These are phyloP conservation scores for Exophiala lecanii-corni DNA, from an alignment of 2,329 filamentous ascomycete genomes.

Conservation along the genomic window DNA sequence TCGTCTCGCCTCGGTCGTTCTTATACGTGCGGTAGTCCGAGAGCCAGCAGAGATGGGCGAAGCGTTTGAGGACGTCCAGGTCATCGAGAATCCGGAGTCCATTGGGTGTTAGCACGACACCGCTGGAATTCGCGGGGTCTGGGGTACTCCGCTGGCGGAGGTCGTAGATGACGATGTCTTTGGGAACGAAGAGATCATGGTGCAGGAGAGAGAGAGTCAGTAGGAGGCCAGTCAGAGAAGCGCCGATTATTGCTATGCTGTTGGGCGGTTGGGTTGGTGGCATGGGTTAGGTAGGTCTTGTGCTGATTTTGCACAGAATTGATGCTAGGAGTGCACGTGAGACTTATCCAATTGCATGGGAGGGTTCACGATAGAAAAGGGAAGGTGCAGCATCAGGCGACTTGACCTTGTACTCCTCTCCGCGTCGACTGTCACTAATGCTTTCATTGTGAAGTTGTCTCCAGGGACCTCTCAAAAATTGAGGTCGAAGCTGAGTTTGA, in stretches of 20 bases:
- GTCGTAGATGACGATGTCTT: slow-evolving; percentile 30
- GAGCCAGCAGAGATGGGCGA: slow-evolving; percentile 21
- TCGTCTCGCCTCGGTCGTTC: slow-evolving; percentile 27
- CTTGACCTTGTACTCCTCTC: too few species aligned
- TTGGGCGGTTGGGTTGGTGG: neutral
- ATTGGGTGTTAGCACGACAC: slow-evolving; percentile 21
- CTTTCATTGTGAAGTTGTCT: too few species aligned
- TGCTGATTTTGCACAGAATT: too few species aligned
- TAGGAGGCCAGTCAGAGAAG: slow-evolving; percentile 10
- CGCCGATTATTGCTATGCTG: slow-evolving; percentile 13
- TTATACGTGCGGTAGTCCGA: slow-evolving; percentile 34
- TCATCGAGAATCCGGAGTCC: slow-evolving; percentile 15
- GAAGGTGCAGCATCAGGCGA: too few species aligned
- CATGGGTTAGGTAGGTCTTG: neutral
- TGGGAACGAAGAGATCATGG: slow-evolving; percentile 5
- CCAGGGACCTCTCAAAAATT: too few species aligned
- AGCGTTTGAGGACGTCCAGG: slow-evolving; percentile 9
- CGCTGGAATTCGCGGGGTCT: slow-evolving; percentile 29
- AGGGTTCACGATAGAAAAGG: too few species aligned
- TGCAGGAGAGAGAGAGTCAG: slow-evolving; percentile 11
- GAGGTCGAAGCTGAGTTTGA: too few species aligned
- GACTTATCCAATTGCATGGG: too few species aligned
- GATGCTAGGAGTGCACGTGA: too few species aligned
- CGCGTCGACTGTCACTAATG: too few species aligned
- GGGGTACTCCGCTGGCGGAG: slow-evolving; percentile 27